Conservation (phyloP, 208 protist species). For the Leishmania guyanensis region DNA sequence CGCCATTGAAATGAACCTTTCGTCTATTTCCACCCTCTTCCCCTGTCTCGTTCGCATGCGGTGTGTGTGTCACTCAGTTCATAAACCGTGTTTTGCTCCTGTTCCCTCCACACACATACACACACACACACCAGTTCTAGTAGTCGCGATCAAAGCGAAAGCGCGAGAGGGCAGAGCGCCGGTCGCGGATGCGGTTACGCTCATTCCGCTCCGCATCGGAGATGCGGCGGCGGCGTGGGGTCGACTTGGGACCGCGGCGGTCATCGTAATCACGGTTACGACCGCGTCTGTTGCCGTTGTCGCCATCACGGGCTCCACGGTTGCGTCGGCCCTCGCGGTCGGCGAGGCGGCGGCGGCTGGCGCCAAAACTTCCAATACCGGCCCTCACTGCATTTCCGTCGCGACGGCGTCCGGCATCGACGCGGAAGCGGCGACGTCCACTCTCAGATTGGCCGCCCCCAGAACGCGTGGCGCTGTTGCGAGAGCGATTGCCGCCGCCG, state of each 20-base stretch:
- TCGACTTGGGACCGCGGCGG: slow-evolving; percentile 58
- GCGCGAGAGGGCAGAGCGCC: slow-evolving; percentile 41
- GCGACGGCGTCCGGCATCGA: slow-evolving; percentile 24
- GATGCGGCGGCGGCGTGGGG: slow-evolving; percentile 38
- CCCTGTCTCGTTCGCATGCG: neutral
- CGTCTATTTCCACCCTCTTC: no score
- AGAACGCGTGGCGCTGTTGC: slow-evolving; percentile 7
- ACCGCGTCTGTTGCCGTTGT: neutral
- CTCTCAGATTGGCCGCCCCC: slow-evolving; percentile 12
- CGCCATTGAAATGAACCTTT: no score
- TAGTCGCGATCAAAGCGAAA: slow-evolving; percentile 37
- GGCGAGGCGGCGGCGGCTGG: slow-evolving; percentile 7
- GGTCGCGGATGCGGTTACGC: slow-evolving; percentile 40
- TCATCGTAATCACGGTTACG: slow-evolving; percentile 1
- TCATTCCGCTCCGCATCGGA: slow-evolving; percentile 71
- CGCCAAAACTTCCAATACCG: slow-evolving; percentile 11
- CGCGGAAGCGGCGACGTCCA: slow-evolving; percentile 25
- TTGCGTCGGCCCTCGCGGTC: slow-evolving; percentile 21
- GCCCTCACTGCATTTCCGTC: slow-evolving; percentile 19
- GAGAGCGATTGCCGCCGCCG: slow-evolving; percentile 3
- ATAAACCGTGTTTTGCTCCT: neutral
- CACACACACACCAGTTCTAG: neutral
- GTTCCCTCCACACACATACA: neutral
- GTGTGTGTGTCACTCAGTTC: neutral
- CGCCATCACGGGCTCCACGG: slow-evolving; percentile 1